phyloP scores from a whole-genome alignment of 768 basidiomycete genomes.

The Trichaptum fuscoviolaceum region DNA sequence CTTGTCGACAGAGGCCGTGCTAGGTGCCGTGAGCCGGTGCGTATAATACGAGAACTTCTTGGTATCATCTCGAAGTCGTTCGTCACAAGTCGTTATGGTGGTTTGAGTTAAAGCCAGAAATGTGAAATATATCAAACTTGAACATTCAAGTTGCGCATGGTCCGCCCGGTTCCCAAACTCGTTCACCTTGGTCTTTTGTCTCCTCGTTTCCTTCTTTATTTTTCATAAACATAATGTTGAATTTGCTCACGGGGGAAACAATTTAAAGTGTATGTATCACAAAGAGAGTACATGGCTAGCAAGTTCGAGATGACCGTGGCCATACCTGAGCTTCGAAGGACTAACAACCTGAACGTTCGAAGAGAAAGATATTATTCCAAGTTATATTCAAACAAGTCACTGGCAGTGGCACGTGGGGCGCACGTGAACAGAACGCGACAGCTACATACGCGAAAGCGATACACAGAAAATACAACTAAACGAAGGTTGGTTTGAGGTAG shows the following conservation, averaged over 20 bases:
- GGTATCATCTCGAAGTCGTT: background rate
- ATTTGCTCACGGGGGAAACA: too few relatives aligned
- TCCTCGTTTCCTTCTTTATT: background rate
- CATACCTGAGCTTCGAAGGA: too few relatives aligned
- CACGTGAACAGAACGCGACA: background rate
- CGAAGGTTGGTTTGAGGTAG: background rate
- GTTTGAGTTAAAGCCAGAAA: background rate
- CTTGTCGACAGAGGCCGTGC: conserved; percentile 57
- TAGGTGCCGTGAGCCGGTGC: background rate
- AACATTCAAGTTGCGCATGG: background rate
- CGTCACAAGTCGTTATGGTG: background rate
- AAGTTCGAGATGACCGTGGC: too few relatives aligned
- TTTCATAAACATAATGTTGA: too few relatives aligned
- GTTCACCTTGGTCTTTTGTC: background rate
- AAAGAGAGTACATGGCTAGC: too few relatives aligned
- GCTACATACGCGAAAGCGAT: background rate
- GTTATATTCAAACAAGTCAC: too few relatives aligned
- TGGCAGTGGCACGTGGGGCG: too few relatives aligned
- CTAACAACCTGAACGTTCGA: too few relatives aligned
- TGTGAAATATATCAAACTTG: background rate
- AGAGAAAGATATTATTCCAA: too few relatives aligned
- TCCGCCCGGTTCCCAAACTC: background rate
- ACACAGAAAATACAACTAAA: background rate
- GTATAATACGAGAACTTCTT: background rate
- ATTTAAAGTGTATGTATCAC: too few relatives aligned